Evolutionary conservation across 495 filamentous ascomycete species (phyloP).

Genomic region (Lasiosphaeriaceae sp.): DNA sequence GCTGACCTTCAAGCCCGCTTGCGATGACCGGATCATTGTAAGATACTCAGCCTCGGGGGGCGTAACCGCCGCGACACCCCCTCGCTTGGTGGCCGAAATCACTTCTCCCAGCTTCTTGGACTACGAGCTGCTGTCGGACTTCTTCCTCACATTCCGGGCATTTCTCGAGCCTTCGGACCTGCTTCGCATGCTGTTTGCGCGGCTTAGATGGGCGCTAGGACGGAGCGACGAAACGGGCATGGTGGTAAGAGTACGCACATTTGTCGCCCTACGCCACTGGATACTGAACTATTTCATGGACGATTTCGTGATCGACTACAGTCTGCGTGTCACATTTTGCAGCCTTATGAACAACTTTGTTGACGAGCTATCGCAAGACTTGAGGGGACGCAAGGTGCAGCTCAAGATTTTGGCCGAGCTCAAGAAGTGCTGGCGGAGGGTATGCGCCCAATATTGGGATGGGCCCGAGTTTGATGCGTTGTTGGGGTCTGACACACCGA

Average conservation of each 20-base stretch:
- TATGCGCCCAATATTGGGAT: conserved; percentile 87
- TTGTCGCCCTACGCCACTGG: conserved; percentile 96
- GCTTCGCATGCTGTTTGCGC: conserved; percentile 74
- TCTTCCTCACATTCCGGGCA: conserved; percentile 90
- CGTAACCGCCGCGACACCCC: conserved; percentile 85
- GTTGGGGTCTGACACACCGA: conserved; percentile 60
- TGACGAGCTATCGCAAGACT: conserved; percentile 43
- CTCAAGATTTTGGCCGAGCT: conserved; percentile 89
- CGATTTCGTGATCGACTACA: conserved; percentile 84
- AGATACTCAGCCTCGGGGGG: conserved; percentile 71
- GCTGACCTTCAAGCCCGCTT: conserved; percentile 63
- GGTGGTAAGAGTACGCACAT: conserved; percentile 89
- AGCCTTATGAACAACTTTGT: conserved; percentile 74
- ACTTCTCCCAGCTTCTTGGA: conserved; percentile 94
- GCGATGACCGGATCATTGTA: conserved; percentile 78
- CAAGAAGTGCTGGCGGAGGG: conserved; percentile 95
- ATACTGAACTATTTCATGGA: conserved; percentile 97
- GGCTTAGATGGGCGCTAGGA: conserved; percentile 82
- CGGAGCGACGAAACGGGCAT: conserved; percentile 79
- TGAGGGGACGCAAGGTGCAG: conserved; percentile 61
- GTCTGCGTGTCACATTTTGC: conserved; percentile 77
- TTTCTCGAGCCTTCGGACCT: conserved; percentile 76
- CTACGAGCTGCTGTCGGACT: conserved; percentile 96
- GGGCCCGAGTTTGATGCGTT: conserved; percentile 55
- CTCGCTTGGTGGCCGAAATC: conserved; percentile 93